phyloP scores from a whole-genome alignment of 2,329 filamentous ascomycete genomes.

The Xylaria sp. region DNA sequence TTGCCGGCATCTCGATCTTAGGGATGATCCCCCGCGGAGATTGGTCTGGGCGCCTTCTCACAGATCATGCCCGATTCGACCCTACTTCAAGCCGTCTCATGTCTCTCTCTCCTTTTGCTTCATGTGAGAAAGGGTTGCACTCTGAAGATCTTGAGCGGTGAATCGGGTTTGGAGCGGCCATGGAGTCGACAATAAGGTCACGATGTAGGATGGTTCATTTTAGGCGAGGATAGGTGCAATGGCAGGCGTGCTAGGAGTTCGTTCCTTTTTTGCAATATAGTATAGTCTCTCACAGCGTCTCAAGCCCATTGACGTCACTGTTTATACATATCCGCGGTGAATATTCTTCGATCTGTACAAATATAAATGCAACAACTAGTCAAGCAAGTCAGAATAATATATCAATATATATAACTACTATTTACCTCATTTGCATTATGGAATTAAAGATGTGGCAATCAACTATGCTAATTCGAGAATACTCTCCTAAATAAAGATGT shows the following conservation, averaged over 20 bases:
- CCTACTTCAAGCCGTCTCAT: not conserved
- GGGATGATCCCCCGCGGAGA: not conserved
- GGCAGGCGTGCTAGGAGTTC: conserved; percentile 38
- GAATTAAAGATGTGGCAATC: too few species aligned
- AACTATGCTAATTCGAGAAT: too few species aligned
- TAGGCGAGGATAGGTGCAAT: conserved; percentile 31
- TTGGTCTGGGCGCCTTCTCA: not conserved
- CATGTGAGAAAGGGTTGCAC: not conserved
- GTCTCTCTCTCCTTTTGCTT: not conserved
- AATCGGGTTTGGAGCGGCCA: conserved; percentile 23
- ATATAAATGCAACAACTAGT: not conserved
- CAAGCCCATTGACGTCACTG: not conserved
- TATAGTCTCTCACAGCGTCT: conserved; percentile 10
- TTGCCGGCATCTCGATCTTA: conserved; percentile 7
- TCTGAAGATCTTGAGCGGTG: conserved; percentile 11
- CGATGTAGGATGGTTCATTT: conserved; percentile 35
- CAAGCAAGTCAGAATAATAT: not conserved
- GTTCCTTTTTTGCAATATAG: conserved; percentile 32
- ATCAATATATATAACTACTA: not conserved
- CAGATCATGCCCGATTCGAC: not conserved
- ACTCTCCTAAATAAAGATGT: too few species aligned
- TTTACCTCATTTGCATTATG: too few species aligned
- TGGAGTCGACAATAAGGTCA: conserved; percentile 33
- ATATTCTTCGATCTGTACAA: not conserved
- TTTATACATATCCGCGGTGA: conserved; percentile 1